Percentiles rank a stretch among this genome's conserved stretches.
Conservation (phyloP, 2,329 filamentous ascomycete species). For the Colletotrichum euphorbiae region DNA sequence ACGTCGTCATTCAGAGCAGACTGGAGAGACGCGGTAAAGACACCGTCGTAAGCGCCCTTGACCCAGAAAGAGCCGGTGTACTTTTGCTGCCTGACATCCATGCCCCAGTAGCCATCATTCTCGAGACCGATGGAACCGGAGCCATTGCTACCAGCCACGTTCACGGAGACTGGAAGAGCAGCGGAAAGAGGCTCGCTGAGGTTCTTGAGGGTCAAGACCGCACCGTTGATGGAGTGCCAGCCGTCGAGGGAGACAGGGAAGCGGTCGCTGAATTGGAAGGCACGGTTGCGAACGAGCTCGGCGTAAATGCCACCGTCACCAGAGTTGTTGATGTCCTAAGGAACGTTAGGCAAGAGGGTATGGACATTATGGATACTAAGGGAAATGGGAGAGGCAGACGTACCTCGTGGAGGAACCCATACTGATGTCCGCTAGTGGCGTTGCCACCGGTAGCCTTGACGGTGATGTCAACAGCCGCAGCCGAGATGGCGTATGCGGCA, state of each 20-base stretch:
- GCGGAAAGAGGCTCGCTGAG: conserved; percentile 61
- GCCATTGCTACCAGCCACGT: conserved; percentile 50
- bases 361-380: background rate
- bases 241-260: conserved; percentile 58
- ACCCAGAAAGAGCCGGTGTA: conserved; percentile 67
- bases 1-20: conserved; percentile 58
- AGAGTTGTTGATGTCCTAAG: conserved; percentile 72
- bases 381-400: background rate
- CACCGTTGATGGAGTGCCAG: conserved; percentile 58
- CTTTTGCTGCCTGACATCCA: conserved; percentile 59
- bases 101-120: conserved; percentile 70
- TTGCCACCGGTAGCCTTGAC: conserved; percentile 55
- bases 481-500: conserved; percentile 41
- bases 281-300: conserved; percentile 76
- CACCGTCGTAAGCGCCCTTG: conserved; percentile 59
- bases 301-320: conserved; percentile 81
- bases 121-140: conserved; percentile 56
- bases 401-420: conserved; percentile 60
- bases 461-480: conserved; percentile 55
- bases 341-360: background rate
- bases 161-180: conserved; percentile 64
- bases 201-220: conserved; percentile 59
- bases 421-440: conserved; percentile 57
- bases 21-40: conserved; percentile 60
- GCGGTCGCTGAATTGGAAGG: conserved; percentile 68